A percentile compares a stretch with the other conserved stretches of the same genome.
These are phyloP conservation scores for Stephania japonica DNA, from an alignment of 164 flowering plant genomes.

Conservation along the genomic window DNA sequence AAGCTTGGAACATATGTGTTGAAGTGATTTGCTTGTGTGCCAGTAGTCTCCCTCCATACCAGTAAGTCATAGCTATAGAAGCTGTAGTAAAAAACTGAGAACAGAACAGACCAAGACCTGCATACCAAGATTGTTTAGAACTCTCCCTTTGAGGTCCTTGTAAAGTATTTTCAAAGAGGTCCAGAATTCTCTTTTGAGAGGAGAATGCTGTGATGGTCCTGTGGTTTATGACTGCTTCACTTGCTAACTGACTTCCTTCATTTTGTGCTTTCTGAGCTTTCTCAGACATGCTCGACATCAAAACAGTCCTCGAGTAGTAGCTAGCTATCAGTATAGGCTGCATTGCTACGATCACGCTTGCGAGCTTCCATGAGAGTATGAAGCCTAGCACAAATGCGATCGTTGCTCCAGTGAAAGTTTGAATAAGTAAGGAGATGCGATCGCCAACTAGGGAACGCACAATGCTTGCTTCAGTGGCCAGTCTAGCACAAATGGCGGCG, in stretches of 20 bases:
- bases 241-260: conserved; percentile 21
- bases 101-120: conserved; percentile 20
- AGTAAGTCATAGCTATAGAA: conserved; percentile 16
- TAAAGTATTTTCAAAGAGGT: conserved; percentile 14
- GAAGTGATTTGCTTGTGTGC: conserved; percentile 2
- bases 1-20: conserved; percentile 22
- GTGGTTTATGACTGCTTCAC: conserved; percentile 26
- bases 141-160: conserved; percentile 17
- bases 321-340: conserved; percentile 40
- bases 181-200: conserved; percentile 15
- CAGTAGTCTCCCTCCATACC: conserved; percentile 30
- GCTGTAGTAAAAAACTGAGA: conserved; percentile 21
- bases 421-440: conserved; percentile 36
- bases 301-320: conserved; percentile 30
- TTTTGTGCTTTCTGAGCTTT: conserved; percentile 21
- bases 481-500: conserved; percentile 36
- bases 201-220: conserved; percentile 22
- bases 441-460: conserved; percentile 44
- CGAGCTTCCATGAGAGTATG: conserved; percentile 33
- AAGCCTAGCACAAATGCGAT: conserved; percentile 31
- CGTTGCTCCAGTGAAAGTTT: conserved; percentile 28
- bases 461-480: conserved; percentile 29
- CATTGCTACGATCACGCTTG: conserved; percentile 37
- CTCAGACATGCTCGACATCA: conserved; percentile 37
- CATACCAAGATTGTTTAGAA: conserved; percentile 23